Percentiles rank a stretch among this genome's conserved stretches.
Conservation (phyloP, 306 rosid species). For the Fragaria iinumae region DNA sequence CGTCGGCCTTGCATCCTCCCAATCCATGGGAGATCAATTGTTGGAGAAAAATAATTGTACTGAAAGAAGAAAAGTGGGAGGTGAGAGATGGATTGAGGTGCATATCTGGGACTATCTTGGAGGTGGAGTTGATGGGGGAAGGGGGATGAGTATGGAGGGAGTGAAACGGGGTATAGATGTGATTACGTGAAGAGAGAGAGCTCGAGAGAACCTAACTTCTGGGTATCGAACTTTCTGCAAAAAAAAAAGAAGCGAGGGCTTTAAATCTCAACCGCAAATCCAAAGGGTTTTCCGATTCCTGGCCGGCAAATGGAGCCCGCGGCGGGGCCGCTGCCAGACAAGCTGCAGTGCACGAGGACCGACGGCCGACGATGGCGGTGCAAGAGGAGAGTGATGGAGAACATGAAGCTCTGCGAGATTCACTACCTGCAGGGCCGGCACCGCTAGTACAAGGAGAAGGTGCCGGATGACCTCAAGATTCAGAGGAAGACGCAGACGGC, state of each 20-base stretch:
- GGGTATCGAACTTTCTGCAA: neutral
- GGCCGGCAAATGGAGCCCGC: slow-evolving; percentile 30
- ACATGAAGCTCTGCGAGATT: slow-evolving; percentile 87
- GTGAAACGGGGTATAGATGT: no score
- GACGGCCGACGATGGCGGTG: slow-evolving; percentile 99
- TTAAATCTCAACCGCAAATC: slow-evolving; percentile 7
- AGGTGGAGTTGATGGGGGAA: no score
- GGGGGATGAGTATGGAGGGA: no score
- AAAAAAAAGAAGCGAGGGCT: neutral
- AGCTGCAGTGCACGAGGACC: slow-evolving; percentile 80
- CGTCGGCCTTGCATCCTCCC: no score
- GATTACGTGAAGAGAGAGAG: no score
- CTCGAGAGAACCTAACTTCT: no score
- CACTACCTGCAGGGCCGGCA: slow-evolving; percentile 85
- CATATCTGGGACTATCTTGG: no score
- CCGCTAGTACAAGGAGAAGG: slow-evolving; percentile 76
- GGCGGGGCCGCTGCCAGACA: slow-evolving; percentile 58
- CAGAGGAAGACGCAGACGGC: slow-evolving; percentile 48
- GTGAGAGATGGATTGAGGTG: no score
- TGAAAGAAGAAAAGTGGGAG: no score
- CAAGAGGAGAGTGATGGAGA: slow-evolving; percentile 67
- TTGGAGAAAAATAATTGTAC: no score
- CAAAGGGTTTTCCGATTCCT: slow-evolving; percentile 15
- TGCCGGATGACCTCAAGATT: slow-evolving; percentile 83
- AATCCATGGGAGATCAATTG: no score